Percentiles rank a stretch among this genome's conserved stretches.
Evolutionary conservation across 192 early-diverging fungal species (phyloP).

Genomic region (Kickxella alabastrina): DNA sequence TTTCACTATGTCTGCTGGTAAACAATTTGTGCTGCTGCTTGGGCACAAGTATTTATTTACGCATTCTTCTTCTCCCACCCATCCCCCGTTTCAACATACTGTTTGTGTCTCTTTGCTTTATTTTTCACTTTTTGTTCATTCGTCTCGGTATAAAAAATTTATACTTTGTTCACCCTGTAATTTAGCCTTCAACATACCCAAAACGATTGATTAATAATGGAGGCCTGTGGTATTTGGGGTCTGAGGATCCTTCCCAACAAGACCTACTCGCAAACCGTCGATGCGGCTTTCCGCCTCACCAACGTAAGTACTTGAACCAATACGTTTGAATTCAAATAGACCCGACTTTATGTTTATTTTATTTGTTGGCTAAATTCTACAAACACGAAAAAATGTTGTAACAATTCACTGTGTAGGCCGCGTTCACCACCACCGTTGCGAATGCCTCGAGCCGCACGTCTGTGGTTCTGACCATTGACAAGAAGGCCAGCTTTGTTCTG

Average conservation of each 20-base stretch:
- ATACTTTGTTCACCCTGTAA: not conserved
- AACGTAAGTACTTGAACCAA: constrained; percentile 55
- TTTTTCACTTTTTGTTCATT: constrained; percentile 6
- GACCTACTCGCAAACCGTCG: constrained; percentile 74
- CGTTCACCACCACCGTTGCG: constrained; percentile 57
- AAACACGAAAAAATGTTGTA: no score
- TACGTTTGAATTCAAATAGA: not conserved
- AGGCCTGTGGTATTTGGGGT: constrained; percentile 63
- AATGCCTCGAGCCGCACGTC: constrained; percentile 56
- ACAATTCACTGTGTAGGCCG: constrained; percentile 54
- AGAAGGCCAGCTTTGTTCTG: constrained; percentile 70
- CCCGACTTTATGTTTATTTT: not conserved
- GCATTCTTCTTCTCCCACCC: no score
- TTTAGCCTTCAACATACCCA: constrained; percentile 1
- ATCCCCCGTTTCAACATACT: no score
- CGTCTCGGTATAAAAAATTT: not conserved
- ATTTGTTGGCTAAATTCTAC: no score
- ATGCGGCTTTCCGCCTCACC: constrained; percentile 73
- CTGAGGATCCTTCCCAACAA: constrained; percentile 68
- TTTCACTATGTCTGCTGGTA: no score
- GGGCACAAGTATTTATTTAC: no score
- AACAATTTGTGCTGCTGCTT: no score
- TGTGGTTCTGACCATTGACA: constrained; percentile 65
- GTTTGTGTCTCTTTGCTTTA: not conserved
- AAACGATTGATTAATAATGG: no score